Evolutionary conservation across 2,329 filamentous ascomycete species (phyloP).

Genomic region (Nakataea oryzae): DNA sequence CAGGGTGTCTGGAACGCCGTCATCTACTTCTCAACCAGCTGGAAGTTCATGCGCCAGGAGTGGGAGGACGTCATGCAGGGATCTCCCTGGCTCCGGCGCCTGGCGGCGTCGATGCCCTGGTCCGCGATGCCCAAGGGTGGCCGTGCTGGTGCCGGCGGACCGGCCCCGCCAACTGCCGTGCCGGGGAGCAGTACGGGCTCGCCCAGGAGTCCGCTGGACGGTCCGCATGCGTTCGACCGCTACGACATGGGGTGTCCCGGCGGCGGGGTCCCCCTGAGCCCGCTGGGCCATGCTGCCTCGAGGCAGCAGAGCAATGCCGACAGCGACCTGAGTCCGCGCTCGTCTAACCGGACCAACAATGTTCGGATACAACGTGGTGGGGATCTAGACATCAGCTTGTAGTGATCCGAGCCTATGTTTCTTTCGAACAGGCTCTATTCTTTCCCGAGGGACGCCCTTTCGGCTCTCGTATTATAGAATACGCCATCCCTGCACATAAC

Average conservation of each 20-base stretch:
- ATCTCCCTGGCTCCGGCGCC: conserved; percentile 6
- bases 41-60: conserved; percentile 23
- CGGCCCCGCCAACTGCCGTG: not conserved
- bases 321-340: conserved; percentile 2
- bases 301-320: not conserved
- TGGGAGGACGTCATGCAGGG: not conserved
- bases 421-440: not conserved
- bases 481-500: not conserved
- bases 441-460: not conserved
- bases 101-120: conserved; percentile 1
- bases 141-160: not conserved
- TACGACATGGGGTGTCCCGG: not conserved
- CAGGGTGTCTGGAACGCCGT: conserved; percentile 75
- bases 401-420: not conserved
- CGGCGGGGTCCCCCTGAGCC: not conserved
- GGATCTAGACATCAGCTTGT: conserved; percentile 6
- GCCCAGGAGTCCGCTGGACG: not conserved
- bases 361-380: conserved; percentile 11
- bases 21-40: conserved; percentile 63
- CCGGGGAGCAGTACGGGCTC: not conserved
- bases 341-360: conserved; percentile 1
- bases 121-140: not conserved
- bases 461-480: not conserved
- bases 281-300: not conserved
- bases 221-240: not conserved